Conservation (phyloP, 352 stramenopile species). For the Phytophthora fragariaefolia region DNA sequence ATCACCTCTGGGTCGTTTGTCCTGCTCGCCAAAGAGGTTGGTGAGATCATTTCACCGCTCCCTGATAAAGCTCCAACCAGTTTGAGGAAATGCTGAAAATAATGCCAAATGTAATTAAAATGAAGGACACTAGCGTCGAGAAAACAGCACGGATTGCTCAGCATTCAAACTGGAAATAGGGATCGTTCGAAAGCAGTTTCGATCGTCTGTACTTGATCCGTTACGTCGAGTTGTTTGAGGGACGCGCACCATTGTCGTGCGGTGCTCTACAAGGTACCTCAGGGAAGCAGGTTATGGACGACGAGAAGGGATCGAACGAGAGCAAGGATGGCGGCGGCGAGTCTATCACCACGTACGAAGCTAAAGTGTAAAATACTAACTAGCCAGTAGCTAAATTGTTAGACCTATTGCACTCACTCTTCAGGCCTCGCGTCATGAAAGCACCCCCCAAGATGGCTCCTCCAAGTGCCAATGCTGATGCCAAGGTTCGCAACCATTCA, state of each 20-base stretch:
- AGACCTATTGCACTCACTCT: conserved; percentile 2
- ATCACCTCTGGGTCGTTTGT: too few relatives aligned
- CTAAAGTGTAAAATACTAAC: not conserved
- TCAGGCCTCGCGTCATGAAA: conserved; percentile 34
- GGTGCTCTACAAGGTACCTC: not conserved
- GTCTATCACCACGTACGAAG: conserved; percentile 29
- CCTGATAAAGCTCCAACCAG: too few relatives aligned
- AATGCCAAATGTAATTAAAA: too few relatives aligned
- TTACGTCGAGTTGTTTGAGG: conserved; percentile 22
- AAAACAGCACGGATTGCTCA: too few relatives aligned
- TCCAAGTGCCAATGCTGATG: conserved; percentile 30
- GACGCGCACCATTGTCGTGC: conserved; percentile 4
- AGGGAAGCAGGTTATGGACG: conserved; percentile 31
- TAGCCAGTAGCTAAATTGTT: not conserved
- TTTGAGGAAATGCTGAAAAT: too few relatives aligned
- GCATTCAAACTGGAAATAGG: conserved; percentile 31
- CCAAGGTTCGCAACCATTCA: conserved; percentile 31
- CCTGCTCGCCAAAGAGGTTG: too few relatives aligned
- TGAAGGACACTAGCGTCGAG: too few relatives aligned
- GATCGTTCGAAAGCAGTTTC: conserved; percentile 13
- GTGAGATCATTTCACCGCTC: too few relatives aligned
- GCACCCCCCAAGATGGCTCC: conserved; percentile 50
- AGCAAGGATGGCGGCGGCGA: conserved; percentile 33
- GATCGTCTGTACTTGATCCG: conserved; percentile 3
- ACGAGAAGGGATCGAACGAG: conserved; percentile 41